Evolutionary conservation across 2,329 filamentous ascomycete genomes (phyloP).

Genomic region (Colletotrichum theobromicola): DNA sequence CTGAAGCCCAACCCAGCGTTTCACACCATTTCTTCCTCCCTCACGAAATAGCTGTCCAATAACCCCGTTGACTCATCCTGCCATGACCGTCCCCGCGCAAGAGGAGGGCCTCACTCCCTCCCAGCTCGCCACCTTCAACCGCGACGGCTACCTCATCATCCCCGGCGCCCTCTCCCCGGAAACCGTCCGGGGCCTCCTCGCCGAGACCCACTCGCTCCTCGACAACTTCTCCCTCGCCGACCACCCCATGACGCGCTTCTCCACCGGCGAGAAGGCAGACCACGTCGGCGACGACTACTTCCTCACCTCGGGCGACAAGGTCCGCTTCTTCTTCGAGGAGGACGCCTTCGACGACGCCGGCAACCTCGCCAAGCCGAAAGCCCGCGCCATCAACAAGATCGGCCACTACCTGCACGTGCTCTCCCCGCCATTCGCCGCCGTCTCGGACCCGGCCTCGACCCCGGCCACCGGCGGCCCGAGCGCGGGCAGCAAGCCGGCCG

Average conservation of each 20-base stretch:
- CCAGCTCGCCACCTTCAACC: conserved; percentile 75
- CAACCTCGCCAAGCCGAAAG: conserved; percentile 76
- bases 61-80: neutral
- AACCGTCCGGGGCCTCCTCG: conserved; percentile 72
- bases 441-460: conserved; percentile 58
- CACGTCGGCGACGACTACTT: conserved; percentile 98
- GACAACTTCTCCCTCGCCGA: conserved; percentile 76
- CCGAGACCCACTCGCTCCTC: conserved; percentile 78
- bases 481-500: conserved; percentile 48
- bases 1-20: too few species aligned
- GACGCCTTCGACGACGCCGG: conserved; percentile 78
- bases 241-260: conserved; percentile 94
- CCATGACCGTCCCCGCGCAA: conserved; percentile 1
- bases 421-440: conserved; percentile 67
- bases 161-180: conserved; percentile 73
- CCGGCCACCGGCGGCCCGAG: conserved; percentile 29
- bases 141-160: conserved; percentile 90
- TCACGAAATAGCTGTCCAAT: neutral
- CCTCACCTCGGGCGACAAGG: conserved; percentile 84
- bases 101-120: conserved; percentile 67
- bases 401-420: conserved; percentile 78
- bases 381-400: conserved; percentile 88
- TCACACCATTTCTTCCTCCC: neutral
- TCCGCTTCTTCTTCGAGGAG: conserved; percentile 97
- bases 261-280: conserved; percentile 74